Evolutionary conservation across 768 basidiomycete species (phyloP), one percentile per base, ranked within the genome.

Genomic region (Lactarius sp.): DNA sequence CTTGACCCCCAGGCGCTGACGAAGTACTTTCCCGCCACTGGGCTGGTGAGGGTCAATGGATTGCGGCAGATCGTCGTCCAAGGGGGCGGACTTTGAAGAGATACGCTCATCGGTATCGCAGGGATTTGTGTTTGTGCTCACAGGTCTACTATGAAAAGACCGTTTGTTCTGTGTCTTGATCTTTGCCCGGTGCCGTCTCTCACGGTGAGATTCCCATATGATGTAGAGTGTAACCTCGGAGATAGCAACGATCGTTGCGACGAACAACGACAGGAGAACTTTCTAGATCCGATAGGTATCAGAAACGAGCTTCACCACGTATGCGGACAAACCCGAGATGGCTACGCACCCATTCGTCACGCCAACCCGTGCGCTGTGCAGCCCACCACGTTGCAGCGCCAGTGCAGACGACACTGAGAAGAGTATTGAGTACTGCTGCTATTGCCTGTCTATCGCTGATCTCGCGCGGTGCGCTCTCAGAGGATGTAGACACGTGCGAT

Each of bases 371-470:
- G 67, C 76, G 77, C 53, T 82, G 82, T 46, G 88, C 83, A 27
- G 84, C 89, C 83, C 85, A 90, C 85, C 85, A 92, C 18, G 82
- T 79, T 5, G 87, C 88, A 54, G 82, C 77, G 3, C 86, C 89
- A 0, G 85, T 82, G 6, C 85, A 85, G 41, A 77, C 73, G 47
- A 92, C 77, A 69, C 88, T 92, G 55, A 92, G 75, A 10, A 91
- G 72, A 1, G 83, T 85, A 69, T 94, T 93, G 20, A 89, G 65
- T 47, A 93, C 73, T 6, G 85, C 81, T 3, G 87, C 85, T 22
- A 93, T 83, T 13, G 85, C 82, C 62, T 85, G 85, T 59, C 81
- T 76, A 62, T 92, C 89, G 49, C 78, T 78, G 31, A 75, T 73
- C 57, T 74, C 80, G 62, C 51, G 77, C 79, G 14, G 81, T 70